Conservation (phyloP, 148 eudicot genomes). For the Chenopodium suecicum region DNA sequence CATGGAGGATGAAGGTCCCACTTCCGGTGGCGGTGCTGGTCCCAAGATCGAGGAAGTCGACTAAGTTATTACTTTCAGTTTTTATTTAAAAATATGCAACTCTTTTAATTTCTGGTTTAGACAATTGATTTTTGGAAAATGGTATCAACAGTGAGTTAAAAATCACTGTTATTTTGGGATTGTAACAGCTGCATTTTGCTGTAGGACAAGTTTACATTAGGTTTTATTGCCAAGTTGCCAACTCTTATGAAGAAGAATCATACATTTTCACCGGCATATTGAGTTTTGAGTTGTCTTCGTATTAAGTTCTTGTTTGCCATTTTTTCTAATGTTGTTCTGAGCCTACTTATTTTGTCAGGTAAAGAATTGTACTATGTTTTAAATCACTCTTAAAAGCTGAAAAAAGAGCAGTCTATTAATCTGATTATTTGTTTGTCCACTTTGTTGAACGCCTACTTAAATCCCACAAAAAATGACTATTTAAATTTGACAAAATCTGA, state of each 20-base stretch:
- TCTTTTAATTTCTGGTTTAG: background rate
- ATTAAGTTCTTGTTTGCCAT: no score
- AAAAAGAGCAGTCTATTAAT: no score
- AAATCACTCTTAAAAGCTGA: no score
- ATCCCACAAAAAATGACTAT: no score
- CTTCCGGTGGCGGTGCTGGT: constrained; percentile 18
- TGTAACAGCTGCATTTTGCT: background rate
- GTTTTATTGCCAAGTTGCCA: background rate
- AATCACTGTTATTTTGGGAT: background rate
- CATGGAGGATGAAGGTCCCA: constrained; percentile 21
- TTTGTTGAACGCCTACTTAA: no score
- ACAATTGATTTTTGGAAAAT: background rate
- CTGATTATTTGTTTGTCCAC: no score
- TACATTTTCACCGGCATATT: no score
- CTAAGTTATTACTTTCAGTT: background rate
- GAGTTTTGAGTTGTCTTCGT: no score
- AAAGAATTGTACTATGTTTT: no score
- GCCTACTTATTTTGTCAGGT: no score
- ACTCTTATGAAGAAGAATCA: background rate
- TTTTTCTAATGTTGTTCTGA: no score
- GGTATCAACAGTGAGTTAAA: background rate
- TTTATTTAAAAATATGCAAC: background rate
- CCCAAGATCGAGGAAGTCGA: constrained; percentile 29
- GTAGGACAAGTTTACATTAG: background rate
- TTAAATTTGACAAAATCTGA: no score